Evolutionary conservation across 2,329 filamentous ascomycete species (phyloP).

Genomic region (Cladophialophora bantiana): DNA sequence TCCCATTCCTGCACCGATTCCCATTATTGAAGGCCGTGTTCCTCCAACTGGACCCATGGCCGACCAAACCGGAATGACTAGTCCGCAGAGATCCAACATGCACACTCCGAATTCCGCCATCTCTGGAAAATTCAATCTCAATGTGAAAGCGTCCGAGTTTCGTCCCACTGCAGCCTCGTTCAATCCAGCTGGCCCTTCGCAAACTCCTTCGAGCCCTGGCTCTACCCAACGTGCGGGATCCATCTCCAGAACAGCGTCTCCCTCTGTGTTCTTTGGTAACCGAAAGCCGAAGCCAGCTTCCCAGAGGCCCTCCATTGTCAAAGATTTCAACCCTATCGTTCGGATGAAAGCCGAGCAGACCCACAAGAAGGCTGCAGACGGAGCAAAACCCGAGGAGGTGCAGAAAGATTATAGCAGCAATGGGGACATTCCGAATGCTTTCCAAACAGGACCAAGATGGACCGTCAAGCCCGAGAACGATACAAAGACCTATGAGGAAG

Average conservation of each 20-base stretch:
- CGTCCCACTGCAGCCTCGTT: constrained; percentile 84
- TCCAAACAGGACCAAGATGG: constrained; percentile 86
- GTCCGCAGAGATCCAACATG: constrained; percentile 52
- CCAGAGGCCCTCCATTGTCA: constrained; percentile 61
- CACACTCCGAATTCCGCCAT: constrained; percentile 62
- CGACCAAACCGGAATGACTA: constrained; percentile 55
- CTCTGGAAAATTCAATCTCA: constrained; percentile 61
- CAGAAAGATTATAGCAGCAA: constrained; percentile 74
- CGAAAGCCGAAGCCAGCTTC: constrained; percentile 72
- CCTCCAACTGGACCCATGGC: constrained; percentile 76
- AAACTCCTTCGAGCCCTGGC: constrained; percentile 74
- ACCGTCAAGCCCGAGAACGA: constrained; percentile 71
- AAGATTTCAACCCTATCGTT: constrained; percentile 69
- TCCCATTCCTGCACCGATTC: constrained; percentile 60
- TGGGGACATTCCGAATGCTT: constrained; percentile 82
- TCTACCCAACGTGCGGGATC: constrained; percentile 63
- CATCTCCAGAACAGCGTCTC: constrained; percentile 56
- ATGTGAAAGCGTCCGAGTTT: constrained; percentile 74
- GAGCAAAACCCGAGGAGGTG: constrained; percentile 49
- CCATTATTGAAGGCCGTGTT: constrained; percentile 70
- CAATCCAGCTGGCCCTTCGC: constrained; percentile 69
- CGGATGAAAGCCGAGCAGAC: constrained; percentile 71
- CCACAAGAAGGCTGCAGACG: constrained; percentile 43
- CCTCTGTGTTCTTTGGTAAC: constrained; percentile 66
- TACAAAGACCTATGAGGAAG: constrained; percentile 79